Evolutionary conservation across 768 basidiomycete genomes (phyloP).

Genomic region (Macrolepiota albuminosa): DNA sequence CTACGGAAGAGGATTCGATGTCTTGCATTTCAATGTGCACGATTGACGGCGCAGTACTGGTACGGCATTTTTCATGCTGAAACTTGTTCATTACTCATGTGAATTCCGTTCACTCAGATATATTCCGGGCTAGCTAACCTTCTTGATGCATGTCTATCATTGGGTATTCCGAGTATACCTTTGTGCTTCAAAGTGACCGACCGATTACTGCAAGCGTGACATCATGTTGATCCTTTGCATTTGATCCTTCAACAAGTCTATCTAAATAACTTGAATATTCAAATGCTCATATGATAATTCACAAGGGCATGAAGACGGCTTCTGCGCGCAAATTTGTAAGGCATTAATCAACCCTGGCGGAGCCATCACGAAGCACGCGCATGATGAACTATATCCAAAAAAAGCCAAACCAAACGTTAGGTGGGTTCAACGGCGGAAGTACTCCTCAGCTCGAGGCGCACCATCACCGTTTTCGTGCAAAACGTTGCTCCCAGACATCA

Average conservation of each 20-base stretch:
- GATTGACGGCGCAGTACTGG: not conserved
- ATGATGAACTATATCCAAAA: not conserved
- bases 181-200: not conserved
- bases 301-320: not conserved
- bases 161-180: not conserved
- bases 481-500: not conserved
- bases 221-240: not conserved
- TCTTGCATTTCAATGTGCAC: slow-evolving; percentile 45
- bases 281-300: not conserved
- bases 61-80: not conserved
- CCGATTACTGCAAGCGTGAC: not conserved
- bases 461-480: slow-evolving; percentile 4
- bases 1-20: slow-evolving; percentile 69
- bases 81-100: not conserved
- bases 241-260: not conserved
- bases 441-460: slow-evolving; percentile 5
- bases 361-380: not conserved
- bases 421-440: not conserved
- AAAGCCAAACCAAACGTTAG: slow-evolving; percentile 5
- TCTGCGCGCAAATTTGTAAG: not conserved
- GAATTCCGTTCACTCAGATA: not conserved
- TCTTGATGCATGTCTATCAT: not conserved
- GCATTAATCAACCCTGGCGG: not conserved
- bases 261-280: not conserved
- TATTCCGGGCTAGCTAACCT: not conserved